Base-by-base conservation (phyloP, 2,329 filamentous ascomycete species). In the Tricladium varicosporioides region DNA sequence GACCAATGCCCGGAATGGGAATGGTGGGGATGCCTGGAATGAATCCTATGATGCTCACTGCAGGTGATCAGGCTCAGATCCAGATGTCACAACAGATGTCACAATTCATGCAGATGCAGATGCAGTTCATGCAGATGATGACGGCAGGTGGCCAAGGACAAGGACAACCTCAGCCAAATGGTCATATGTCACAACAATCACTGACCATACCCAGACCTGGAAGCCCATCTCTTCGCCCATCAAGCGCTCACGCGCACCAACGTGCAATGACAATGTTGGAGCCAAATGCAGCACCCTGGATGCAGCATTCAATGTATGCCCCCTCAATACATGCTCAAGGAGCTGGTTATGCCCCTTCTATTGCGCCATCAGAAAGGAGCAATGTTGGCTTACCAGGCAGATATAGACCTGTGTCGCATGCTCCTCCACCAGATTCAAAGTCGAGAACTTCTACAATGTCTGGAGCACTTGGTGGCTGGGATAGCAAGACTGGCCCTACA, bases 301-400 rank as follows among this genome's bases (percentile, higher is more conserved):
- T 85, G 47, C 80, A 81, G 55, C 77, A 65, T 3, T 63, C 71
- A 15, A 73, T 74, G 5, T 82, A 78, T 63, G 73, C 79, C 14
- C 80, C 80, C 3, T 83, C 81, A 11, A 77, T 82, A 13, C 59
- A 62, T 40, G 55, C 65, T 72, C 53, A 78, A 74, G 72, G 82
- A 9, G 76, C 48, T 51, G 85, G 84, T 8, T 97, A 97, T 73
- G 83, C 92, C 1, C 86, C 92, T 1, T 97, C 93, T 0, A 96
- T 99, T 64, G 93, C 94, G 2, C 94, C 94, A 1, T 96, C 91
- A 5, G 94, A 97, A 75, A 88, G 94, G 60, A 97, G 92, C 78
- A 97, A 95, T 71, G 78, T 97, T 60, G 94, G 94, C 14, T 81
- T 96, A 52, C 92, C 94, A 8, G 87, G 91, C 32, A 86, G 94